phyloP scores from a whole-genome alignment of 805 yeast genomes.

The Spathaspora girioi region DNA sequence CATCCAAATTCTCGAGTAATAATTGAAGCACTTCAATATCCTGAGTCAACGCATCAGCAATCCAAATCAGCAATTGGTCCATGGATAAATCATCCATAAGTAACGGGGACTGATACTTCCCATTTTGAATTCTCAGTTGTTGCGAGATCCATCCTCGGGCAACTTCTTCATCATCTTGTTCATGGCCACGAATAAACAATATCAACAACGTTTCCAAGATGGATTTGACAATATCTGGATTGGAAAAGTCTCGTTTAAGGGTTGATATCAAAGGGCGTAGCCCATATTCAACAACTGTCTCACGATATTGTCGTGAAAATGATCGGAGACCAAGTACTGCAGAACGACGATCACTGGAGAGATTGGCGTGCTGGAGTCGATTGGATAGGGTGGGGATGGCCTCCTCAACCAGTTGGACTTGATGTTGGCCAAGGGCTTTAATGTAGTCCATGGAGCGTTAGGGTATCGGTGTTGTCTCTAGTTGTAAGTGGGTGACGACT shows the following conservation, averaged over 20 bases:
- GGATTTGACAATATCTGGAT: conserved; percentile 70
- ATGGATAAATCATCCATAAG: conserved; percentile 51
- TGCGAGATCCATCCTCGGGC: conserved; percentile 71
- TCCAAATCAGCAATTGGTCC: conserved; percentile 91
- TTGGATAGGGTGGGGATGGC: conserved; percentile 88
- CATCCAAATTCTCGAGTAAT: conserved; percentile 38
- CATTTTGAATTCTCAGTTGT: conserved; percentile 69
- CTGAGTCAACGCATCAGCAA: conserved; percentile 88
- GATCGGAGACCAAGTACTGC: conserved; percentile 88
- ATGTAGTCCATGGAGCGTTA: conserved; percentile 32
- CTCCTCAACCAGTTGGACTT: conserved; percentile 59
- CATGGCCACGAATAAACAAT: conserved; percentile 63
- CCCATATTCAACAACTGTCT: conserved; percentile 85
- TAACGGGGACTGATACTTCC: conserved; percentile 75
- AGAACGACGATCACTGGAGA: conserved; percentile 82
- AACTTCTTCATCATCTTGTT: conserved; percentile 56
- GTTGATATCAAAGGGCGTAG: conserved; percentile 68
- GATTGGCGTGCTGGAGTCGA: conserved; percentile 74
- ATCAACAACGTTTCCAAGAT: conserved; percentile 82
- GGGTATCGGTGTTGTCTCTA: neutral
- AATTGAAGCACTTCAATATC: conserved; percentile 24
- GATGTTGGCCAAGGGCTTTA: conserved; percentile 31
- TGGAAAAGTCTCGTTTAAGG: conserved; percentile 62
- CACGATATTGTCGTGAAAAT: conserved; percentile 84
- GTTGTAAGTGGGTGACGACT: neutral